Percentiles rank a stretch among this genome's conserved stretches.
These are phyloP conservation scores for Hebeloma cylindrosporum DNA, from an alignment of 768 basidiomycete genomes.

Conservation along the genomic window DNA sequence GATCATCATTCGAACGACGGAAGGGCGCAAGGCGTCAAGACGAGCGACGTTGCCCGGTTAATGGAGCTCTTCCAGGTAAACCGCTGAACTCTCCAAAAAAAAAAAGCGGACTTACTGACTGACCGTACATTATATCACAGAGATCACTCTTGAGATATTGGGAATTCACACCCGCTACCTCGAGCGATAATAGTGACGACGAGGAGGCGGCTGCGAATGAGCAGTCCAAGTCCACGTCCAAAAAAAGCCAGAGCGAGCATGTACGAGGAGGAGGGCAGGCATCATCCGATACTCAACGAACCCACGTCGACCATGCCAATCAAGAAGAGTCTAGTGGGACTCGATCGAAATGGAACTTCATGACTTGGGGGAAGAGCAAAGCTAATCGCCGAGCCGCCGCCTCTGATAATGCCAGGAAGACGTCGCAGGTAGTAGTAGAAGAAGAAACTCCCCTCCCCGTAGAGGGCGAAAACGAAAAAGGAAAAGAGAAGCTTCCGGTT, in stretches of 20 bases:
- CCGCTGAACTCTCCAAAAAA: constrained; percentile 7
- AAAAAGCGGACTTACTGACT: background rate
- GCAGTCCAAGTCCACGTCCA: too few species aligned
- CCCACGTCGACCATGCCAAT: constrained; percentile 37
- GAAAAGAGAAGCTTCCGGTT: constrained; percentile 32
- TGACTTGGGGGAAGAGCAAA: constrained; percentile 31
- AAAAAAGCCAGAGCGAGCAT: constrained; percentile 20
- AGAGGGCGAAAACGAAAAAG: constrained; percentile 21
- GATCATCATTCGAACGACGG: constrained; percentile 42
- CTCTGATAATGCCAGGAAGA: constrained; percentile 4
- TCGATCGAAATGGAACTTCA: constrained; percentile 34
- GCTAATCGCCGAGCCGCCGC: constrained; percentile 11
- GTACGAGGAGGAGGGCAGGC: constrained; percentile 29
- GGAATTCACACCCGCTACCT: constrained; percentile 54
- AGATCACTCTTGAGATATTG: constrained; percentile 72
- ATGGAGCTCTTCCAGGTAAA: constrained; percentile 84
- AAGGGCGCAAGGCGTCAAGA: constrained; percentile 54
- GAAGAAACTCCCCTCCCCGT: background rate
- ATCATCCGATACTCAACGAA: constrained; percentile 40
- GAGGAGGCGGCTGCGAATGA: constrained; percentile 22
- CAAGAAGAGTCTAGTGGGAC: constrained; percentile 24
- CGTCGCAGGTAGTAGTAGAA: constrained; percentile 1
- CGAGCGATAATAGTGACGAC: too few species aligned
- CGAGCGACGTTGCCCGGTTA: constrained; percentile 77
- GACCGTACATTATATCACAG: constrained; percentile 31